phyloP scores from a whole-genome alignment of 2,329 filamentous ascomycete genomes.

The Exophiala oligosperma region DNA sequence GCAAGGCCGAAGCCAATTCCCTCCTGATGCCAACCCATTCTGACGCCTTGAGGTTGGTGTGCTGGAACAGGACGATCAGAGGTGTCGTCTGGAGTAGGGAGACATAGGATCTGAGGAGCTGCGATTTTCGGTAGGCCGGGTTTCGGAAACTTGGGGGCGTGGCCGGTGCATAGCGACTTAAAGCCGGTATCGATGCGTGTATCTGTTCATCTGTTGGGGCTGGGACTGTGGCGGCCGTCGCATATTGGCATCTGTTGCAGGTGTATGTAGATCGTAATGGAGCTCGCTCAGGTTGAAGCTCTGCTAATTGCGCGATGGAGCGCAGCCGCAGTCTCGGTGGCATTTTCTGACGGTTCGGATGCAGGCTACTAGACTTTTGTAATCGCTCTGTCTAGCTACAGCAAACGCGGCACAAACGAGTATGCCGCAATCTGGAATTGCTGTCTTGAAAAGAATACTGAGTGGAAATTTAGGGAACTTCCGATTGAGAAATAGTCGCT shows the following conservation, averaged over 20 bases:
- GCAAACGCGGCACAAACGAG: no score
- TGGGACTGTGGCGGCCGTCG: constrained; percentile 52
- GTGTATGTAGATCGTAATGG: constrained; percentile 12
- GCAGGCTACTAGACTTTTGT: not conserved
- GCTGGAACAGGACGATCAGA: constrained; percentile 81
- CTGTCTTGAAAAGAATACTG: no score
- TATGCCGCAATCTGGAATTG: no score
- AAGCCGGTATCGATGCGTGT: constrained; percentile 40
- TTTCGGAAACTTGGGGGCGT: constrained; percentile 88
- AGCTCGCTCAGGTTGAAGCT: constrained; percentile 36
- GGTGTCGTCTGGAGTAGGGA: constrained; percentile 83
- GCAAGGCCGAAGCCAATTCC: constrained; percentile 63
- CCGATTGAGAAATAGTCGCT: no score
- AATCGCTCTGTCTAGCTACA: no score
- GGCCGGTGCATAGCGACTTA: constrained; percentile 58
- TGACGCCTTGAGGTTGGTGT: constrained; percentile 71
- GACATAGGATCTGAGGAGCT: constrained; percentile 83
- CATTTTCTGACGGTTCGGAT: constrained; percentile 39
- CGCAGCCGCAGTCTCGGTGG: constrained; percentile 53
- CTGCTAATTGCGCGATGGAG: constrained; percentile 36
- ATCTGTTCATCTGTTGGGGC: constrained; percentile 54
- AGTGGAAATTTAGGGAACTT: no score
- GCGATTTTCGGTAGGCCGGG: constrained; percentile 84
- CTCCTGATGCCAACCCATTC: constrained; percentile 74
- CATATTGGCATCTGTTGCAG: constrained; percentile 38